Percentiles rank a stretch among this genome's conserved stretches.
These are phyloP conservation scores for Podospora sp. DNA, from an alignment of 495 filamentous ascomycete genomes.

Conservation along the genomic window DNA sequence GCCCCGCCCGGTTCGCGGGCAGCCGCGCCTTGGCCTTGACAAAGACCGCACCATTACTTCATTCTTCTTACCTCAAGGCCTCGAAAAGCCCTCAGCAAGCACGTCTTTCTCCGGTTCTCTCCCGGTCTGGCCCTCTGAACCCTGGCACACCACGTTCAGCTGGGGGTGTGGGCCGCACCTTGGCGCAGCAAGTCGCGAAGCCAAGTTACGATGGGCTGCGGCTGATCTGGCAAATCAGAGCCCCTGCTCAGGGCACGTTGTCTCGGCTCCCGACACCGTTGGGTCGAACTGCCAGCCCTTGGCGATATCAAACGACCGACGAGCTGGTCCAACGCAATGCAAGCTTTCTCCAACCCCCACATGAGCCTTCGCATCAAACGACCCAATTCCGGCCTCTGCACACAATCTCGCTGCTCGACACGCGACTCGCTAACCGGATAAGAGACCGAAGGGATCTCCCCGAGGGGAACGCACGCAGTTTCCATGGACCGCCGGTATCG, in stretches of 20 bases:
- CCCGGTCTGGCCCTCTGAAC: background rate
- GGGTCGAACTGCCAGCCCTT: background rate
- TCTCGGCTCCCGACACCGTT: background rate
- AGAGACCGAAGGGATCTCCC: background rate
- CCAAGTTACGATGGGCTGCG: background rate
- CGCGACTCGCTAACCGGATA: background rate
- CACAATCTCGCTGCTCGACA: background rate
- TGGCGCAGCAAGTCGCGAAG: background rate
- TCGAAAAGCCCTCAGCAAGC: background rate
- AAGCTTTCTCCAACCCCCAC: background rate
- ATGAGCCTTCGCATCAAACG: background rate
- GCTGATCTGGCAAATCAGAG: background rate
- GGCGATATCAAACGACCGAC: background rate
- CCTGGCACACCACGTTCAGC: background rate
- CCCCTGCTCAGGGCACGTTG: background rate
- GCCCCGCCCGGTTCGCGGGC: background rate
- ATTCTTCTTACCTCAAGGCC: background rate
- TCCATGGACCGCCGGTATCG: background rate
- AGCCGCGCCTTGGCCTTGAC: background rate
- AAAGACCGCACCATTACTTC: background rate
- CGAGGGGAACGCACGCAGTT: background rate
- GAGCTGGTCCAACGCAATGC: background rate
- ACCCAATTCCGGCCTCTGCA: background rate
- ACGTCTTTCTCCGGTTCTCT: background rate
- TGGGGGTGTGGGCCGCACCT: background rate